A percentile compares a stretch with the other conserved stretches of the same genome.
Conservation (phyloP, 2,329 filamentous ascomycete genomes). For the Waltergamsia citrina region DNA sequence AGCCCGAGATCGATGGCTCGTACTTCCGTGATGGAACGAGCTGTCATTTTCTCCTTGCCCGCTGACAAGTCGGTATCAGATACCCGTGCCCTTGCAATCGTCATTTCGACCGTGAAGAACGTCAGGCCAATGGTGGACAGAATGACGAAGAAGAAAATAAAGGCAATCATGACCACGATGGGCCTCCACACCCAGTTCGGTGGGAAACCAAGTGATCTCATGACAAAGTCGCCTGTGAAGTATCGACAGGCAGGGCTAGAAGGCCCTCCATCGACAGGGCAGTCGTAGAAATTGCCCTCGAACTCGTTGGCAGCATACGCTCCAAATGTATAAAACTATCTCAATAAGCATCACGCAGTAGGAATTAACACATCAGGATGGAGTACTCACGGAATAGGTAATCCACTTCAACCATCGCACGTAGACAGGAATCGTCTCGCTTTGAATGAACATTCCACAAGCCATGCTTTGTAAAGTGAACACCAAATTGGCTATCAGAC, state of each 20-base stretch:
- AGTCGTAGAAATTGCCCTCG: conserved; percentile 61
- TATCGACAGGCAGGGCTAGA: conserved; percentile 55
- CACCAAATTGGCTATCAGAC: conserved; percentile 60
- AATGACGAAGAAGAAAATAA: conserved; percentile 52
- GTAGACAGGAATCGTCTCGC: conserved; percentile 64
- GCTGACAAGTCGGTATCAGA: conserved; percentile 54
- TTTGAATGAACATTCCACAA: conserved; percentile 69
- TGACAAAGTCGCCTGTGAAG: conserved; percentile 61
- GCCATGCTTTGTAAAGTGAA: conserved; percentile 68
- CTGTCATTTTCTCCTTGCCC: conserved; percentile 60
- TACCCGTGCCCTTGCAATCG: conserved; percentile 52
- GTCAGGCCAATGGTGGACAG: conserved; percentile 52
- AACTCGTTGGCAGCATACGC: conserved; percentile 68
- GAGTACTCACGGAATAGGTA: conserved; percentile 41
- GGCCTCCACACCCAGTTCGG: conserved; percentile 57
- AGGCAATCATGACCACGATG: conserved; percentile 52
- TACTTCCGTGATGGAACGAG: conserved; percentile 38
- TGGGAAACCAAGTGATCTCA: conserved; percentile 60
- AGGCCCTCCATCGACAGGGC: conserved; percentile 52
- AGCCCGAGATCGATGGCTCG: conserved; percentile 57
- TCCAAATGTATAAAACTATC: conserved; percentile 59
- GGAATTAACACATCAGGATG: not conserved
- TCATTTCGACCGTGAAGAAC: conserved; percentile 59
- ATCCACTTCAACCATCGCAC: conserved; percentile 70
- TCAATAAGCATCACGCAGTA: too few species aligned